phyloP scores from a whole-genome alignment of 805 yeast genomes.

The Kodamaea hsintzibuensis region DNA sequence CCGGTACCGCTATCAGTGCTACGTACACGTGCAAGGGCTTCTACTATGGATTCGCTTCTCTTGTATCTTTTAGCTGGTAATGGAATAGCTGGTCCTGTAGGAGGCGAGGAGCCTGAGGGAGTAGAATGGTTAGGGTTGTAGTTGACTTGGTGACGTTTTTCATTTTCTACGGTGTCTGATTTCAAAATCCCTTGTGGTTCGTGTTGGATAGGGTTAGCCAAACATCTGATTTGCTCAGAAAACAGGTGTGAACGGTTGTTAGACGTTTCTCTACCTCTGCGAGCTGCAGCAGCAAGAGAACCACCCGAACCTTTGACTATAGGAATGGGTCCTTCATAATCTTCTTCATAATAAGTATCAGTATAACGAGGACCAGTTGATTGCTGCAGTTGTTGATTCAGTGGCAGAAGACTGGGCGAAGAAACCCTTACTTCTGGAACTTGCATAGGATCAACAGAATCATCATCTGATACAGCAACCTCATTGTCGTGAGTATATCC shows the following conservation, averaged over 20 bases:
- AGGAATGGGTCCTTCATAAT: conserved; percentile 13
- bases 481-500: background rate
- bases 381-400: background rate
- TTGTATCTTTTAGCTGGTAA: conserved; percentile 4
- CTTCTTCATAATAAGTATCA: conserved; percentile 5
- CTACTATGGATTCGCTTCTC: conserved; percentile 11
- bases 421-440: background rate
- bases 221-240: conserved; percentile 30
- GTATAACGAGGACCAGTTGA: background rate
- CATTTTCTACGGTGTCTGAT: background rate
- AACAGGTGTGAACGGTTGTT: conserved; percentile 21
- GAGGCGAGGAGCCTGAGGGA: background rate
- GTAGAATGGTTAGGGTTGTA: background rate
- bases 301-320: conserved; percentile 17
- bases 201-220: conserved; percentile 17
- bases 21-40: conserved; percentile 7
- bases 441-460: conserved; percentile 13
- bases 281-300: conserved; percentile 19
- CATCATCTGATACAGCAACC: conserved; percentile 14
- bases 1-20: conserved; percentile 13
- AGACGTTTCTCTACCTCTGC: conserved; percentile 15
- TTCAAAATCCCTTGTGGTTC: background rate
- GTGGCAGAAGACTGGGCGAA: background rate
- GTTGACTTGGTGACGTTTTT: background rate
- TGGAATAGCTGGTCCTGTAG: background rate